phyloP scores from a whole-genome alignment of 345 rosid species.

The Hevea brasiliensis region DNA sequence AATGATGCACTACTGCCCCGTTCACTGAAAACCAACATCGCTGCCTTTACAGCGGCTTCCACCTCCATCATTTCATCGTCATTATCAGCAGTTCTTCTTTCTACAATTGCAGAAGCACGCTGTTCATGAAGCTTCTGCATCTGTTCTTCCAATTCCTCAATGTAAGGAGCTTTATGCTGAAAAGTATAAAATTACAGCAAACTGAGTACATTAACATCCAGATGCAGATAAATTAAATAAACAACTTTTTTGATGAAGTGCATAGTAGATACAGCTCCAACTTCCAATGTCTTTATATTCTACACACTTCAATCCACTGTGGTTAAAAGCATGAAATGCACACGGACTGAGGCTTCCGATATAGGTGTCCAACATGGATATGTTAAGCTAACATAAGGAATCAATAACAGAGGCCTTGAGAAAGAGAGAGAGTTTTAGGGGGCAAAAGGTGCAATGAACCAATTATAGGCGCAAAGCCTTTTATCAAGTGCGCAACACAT shows the following conservation, averaged over 20 bases:
- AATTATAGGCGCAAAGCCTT: not conserved
- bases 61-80: constrained; percentile 82
- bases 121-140: constrained; percentile 80
- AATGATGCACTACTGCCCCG: constrained; percentile 56
- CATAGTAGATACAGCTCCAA: not conserved
- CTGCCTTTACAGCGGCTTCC: constrained; percentile 88
- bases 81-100: constrained; percentile 82
- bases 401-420: not conserved
- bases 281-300: not conserved
- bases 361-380: not conserved
- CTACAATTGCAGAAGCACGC: constrained; percentile 64
- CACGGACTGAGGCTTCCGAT: not conserved
- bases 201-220: too few species aligned
- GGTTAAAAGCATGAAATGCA: not conserved
- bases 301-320: not conserved
- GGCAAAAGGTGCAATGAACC: not conserved
- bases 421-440: not conserved
- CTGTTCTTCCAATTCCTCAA: constrained; percentile 86
- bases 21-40: constrained; percentile 56
- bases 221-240: not conserved
- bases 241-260: not conserved
- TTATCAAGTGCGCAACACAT: not conserved
- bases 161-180: constrained; percentile 81
- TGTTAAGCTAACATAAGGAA: not conserved
- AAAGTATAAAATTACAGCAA: constrained; percentile 10